A percentile compares a stretch with the other conserved stretches of the same genome.
These are phyloP conservation scores for Triglochin maritima DNA, from an alignment of 106 monocot species.

Conservation along the genomic window DNA sequence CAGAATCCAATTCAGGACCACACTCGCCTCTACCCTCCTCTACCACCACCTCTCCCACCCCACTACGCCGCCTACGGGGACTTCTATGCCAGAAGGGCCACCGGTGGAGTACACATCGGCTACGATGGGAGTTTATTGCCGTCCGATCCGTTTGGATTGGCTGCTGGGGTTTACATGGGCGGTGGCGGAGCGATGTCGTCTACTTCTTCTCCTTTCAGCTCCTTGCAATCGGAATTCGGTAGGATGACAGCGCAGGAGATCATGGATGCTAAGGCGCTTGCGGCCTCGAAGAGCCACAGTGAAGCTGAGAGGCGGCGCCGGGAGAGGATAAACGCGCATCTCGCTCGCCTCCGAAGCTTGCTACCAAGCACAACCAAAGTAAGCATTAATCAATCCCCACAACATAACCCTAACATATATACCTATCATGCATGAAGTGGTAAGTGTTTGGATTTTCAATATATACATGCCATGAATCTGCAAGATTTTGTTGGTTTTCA, in stretches of 20 bases:
- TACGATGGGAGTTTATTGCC: slow-evolving; percentile 20
- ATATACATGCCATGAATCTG: no score
- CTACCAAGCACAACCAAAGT: slow-evolving; percentile 95
- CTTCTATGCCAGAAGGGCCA: slow-evolving; percentile 6
- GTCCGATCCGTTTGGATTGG: slow-evolving; percentile 23
- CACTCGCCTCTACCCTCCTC: slow-evolving; percentile 6
- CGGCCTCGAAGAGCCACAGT: slow-evolving; percentile 96
- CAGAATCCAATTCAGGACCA: background rate
- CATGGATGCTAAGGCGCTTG: slow-evolving; percentile 95
- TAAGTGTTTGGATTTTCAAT: no score
- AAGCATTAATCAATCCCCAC: background rate
- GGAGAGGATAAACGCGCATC: slow-evolving; percentile 84
- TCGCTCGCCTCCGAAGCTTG: slow-evolving; percentile 74
- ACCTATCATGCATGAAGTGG: no score
- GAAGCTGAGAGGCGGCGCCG: slow-evolving; percentile 91
- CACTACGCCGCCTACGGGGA: slow-evolving; percentile 14
- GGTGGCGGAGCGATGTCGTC: slow-evolving; percentile 6
- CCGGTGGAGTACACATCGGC: slow-evolving; percentile 26
- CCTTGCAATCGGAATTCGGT: slow-evolving; percentile 47
- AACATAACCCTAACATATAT: background rate
- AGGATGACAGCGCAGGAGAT: slow-evolving; percentile 81
- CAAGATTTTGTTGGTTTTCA: no score
- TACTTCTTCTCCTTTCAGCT: slow-evolving; percentile 32
- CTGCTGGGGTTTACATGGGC: slow-evolving; percentile 22
- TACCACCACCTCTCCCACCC: slow-evolving; percentile 14